Percentiles rank a stretch among this genome's conserved stretches.
Conservation (phyloP, 306 rosid genomes). For the Fagus sylvatica region DNA sequence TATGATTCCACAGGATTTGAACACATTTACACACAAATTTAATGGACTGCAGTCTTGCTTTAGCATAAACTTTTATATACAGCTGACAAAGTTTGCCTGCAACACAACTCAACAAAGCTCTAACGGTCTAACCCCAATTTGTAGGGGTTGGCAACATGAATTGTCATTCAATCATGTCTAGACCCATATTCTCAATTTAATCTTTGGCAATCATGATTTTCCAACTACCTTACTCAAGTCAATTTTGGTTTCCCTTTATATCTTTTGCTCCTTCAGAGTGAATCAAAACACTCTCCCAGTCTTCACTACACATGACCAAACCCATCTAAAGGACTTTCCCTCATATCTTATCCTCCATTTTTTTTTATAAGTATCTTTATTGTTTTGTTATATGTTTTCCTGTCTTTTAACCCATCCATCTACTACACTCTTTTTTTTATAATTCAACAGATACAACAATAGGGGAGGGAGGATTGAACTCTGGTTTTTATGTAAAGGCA, state of each 20-base stretch:
- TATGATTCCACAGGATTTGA: background rate
- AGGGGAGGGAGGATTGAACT: too few species aligned
- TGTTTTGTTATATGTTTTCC: background rate
- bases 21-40: background rate
- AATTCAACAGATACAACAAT: too few species aligned
- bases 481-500: too few species aligned
- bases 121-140: background rate
- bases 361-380: background rate
- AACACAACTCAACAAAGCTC: background rate
- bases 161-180: background rate
- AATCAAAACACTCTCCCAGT: background rate
- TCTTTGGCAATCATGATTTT: background rate
- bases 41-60: background rate
- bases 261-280: background rate
- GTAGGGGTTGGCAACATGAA: background rate
- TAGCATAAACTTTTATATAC: background rate
- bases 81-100: background rate
- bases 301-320: background rate
- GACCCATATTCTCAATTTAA: background rate
- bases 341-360: background rate
- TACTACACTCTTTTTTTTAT: background rate
- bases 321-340: background rate
- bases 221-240: background rate
- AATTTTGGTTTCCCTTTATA: background rate
- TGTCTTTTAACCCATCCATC: background rate